These are phyloP conservation scores for Colletotrichum truncatum DNA, from an alignment of 2,329 filamentous ascomycete species.

Conservation along the genomic window DNA sequence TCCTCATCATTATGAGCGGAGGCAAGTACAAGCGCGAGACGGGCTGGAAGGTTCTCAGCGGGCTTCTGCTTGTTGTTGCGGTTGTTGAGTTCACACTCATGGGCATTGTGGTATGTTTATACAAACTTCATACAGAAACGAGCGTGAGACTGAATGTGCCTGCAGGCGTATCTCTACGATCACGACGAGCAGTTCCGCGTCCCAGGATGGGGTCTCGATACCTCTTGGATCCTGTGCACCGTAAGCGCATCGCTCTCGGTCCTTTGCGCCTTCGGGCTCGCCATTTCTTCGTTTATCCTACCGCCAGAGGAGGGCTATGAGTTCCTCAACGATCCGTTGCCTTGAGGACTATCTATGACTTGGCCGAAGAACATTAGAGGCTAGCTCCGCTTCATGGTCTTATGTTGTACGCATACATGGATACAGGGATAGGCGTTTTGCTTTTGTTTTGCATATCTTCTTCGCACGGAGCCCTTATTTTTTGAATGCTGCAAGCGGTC, in stretches of 20 bases:
- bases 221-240: slow-evolving; percentile 78
- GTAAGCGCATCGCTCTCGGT: slow-evolving; percentile 63
- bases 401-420: slow-evolving; percentile 4
- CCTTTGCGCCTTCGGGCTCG: slow-evolving; percentile 65
- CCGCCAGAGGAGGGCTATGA: slow-evolving; percentile 90
- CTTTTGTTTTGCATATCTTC: background rate
- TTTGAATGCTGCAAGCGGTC: background rate
- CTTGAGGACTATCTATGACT: background rate
- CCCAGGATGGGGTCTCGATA: slow-evolving; percentile 81
- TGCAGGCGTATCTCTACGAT: slow-evolving; percentile 82
- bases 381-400: background rate
- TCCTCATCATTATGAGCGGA: slow-evolving; percentile 79
- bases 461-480: background rate
- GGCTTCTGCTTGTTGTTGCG: slow-evolving; percentile 72
- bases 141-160: background rate
- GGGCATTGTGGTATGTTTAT: slow-evolving; percentile 78
- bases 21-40: slow-evolving; percentile 82
- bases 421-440: slow-evolving; percentile 10
- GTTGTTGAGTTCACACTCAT: slow-evolving; percentile 80
- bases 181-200: slow-evolving; percentile 84
- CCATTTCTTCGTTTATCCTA: slow-evolving; percentile 73
- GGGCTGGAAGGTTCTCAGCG: slow-evolving; percentile 81
- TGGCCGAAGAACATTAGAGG: background rate
- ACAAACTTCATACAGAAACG: too few species aligned
- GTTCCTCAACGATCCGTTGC: slow-evolving; percentile 59